These are phyloP conservation scores for Gaertneriomyces sp. DNA, from an alignment of 192 early-diverging fungal genomes.

Conservation along the genomic window DNA sequence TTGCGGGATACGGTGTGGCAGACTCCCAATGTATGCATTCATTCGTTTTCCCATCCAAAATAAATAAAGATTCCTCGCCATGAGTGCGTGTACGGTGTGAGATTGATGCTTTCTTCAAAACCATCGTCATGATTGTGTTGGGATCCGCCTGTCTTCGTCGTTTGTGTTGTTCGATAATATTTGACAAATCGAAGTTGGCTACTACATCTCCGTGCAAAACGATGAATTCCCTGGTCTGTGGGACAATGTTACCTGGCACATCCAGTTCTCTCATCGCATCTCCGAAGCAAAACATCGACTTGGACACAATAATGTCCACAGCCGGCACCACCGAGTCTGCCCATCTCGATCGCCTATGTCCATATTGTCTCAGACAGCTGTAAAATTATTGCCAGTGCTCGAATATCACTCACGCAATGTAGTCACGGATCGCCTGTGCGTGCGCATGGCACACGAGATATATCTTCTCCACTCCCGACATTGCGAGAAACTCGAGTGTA, in stretches of 20 bases:
- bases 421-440: slow-evolving; percentile 74
- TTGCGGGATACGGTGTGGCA: slow-evolving; percentile 56
- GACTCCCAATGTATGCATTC: slow-evolving; percentile 81
- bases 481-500: slow-evolving; percentile 87
- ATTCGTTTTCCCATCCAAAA: slow-evolving; percentile 70
- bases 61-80: slow-evolving; percentile 76
- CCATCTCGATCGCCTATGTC: slow-evolving; percentile 42
- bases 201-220: slow-evolving; percentile 86
- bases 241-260: slow-evolving; percentile 14
- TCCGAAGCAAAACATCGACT: slow-evolving; percentile 74
- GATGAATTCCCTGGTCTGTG: slow-evolving; percentile 75
- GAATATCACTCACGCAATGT: slow-evolving; percentile 64
- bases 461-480: slow-evolving; percentile 80
- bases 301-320: slow-evolving; percentile 68
- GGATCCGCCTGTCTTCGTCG: slow-evolving; percentile 69
- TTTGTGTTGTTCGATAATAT: slow-evolving; percentile 72
- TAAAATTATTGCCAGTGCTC: too few relatives aligned
- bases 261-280: slow-evolving; percentile 92
- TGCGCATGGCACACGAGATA: slow-evolving; percentile 83
- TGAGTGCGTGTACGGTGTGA: slow-evolving; percentile 9
- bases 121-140: slow-evolving; percentile 92
- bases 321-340: slow-evolving; percentile 59
- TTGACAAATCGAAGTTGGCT: slow-evolving; percentile 79
- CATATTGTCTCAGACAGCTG: too few relatives aligned
- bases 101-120: slow-evolving; percentile 24